These are phyloP conservation scores for Shiraia bambusicola DNA, from an alignment of 2,329 filamentous ascomycete species.

Conservation along the genomic window DNA sequence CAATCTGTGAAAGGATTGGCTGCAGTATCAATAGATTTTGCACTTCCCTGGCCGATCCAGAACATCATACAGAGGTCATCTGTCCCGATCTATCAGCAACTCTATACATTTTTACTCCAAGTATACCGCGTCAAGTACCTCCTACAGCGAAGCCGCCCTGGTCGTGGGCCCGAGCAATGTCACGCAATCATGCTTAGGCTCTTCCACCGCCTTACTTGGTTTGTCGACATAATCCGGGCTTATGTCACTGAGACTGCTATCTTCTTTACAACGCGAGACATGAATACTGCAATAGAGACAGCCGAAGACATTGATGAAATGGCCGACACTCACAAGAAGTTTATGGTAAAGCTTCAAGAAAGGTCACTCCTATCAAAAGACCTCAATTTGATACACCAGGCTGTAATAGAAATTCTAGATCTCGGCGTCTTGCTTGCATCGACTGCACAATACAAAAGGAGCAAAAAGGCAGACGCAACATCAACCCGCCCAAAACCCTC, in stretches of 20 bases:
- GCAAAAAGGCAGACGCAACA: neutral
- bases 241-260: slow-evolving; percentile 77
- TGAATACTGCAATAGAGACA: slow-evolving; percentile 59
- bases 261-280: slow-evolving; percentile 57
- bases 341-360: slow-evolving; percentile 62
- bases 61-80: slow-evolving; percentile 72
- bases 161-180: no score
- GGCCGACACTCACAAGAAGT: slow-evolving; percentile 68
- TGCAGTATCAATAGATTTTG: slow-evolving; percentile 66
- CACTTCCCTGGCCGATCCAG: slow-evolving; percentile 60
- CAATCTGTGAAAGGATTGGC: slow-evolving; percentile 65
- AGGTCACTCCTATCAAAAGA: slow-evolving; percentile 70
- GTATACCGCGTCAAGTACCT: slow-evolving; percentile 69
- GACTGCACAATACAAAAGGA: slow-evolving; percentile 44
- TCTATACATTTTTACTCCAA: slow-evolving; percentile 78
- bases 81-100: slow-evolving; percentile 66
- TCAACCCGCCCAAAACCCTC: slow-evolving; percentile 7
- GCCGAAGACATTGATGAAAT: slow-evolving; percentile 79
- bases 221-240: slow-evolving; percentile 70
- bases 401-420: slow-evolving; percentile 75
- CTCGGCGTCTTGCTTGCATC: slow-evolving; percentile 70
- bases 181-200: slow-evolving; percentile 51
- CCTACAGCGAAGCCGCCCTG: slow-evolving; percentile 56
- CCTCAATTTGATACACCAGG: slow-evolving; percentile 69
- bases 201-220: slow-evolving; percentile 73